These are phyloP conservation scores for Didymella exigua DNA, from an alignment of 2,329 filamentous ascomycete genomes.

Conservation along the genomic window DNA sequence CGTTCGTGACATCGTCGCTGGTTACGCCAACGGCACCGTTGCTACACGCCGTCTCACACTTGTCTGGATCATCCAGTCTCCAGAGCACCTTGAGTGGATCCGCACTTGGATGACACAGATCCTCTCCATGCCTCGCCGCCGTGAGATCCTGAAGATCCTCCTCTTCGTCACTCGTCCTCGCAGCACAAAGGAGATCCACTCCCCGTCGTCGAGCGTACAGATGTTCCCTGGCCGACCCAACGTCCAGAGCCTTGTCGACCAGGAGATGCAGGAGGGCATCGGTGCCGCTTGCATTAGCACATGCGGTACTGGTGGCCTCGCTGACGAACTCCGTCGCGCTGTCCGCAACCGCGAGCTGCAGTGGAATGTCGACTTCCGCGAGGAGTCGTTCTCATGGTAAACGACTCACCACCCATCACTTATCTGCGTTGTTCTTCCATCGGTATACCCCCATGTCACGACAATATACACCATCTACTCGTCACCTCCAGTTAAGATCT, in stretches of 20 bases:
- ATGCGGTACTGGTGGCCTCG: conserved; percentile 74
- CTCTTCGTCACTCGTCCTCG: conserved; percentile 90
- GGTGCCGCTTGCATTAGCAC: conserved; percentile 89
- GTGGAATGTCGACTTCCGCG: conserved; percentile 75
- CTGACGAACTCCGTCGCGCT: conserved; percentile 74
- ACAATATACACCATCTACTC: conserved; percentile 5
- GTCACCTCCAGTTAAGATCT: conserved; percentile 6
- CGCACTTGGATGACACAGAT: conserved; percentile 89
- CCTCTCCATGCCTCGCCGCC: conserved; percentile 77
- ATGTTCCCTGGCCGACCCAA: conserved; percentile 92
- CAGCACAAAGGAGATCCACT: conserved; percentile 79
- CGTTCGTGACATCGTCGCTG: conserved; percentile 67
- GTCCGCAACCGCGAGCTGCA: conserved; percentile 68
- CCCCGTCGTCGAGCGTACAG: conserved; percentile 78
- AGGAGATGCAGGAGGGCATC: conserved; percentile 80
- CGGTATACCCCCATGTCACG: conserved; percentile 25
- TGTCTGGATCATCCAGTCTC: conserved; percentile 91
- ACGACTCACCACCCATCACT: conserved; percentile 10
- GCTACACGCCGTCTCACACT: conserved; percentile 82
- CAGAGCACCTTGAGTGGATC: conserved; percentile 91
- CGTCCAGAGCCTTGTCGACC: conserved; percentile 75
- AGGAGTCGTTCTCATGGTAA: conserved; percentile 75
- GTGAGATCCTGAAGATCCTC: conserved; percentile 82
- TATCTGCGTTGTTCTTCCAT: conserved; percentile 12
- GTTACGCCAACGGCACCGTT: conserved; percentile 70